Percentiles rank a stretch among this genome's conserved stretches.
These are phyloP conservation scores for Mucor piriformis DNA, from an alignment of 371 early-diverging fungal genomes.

Conservation along the genomic window DNA sequence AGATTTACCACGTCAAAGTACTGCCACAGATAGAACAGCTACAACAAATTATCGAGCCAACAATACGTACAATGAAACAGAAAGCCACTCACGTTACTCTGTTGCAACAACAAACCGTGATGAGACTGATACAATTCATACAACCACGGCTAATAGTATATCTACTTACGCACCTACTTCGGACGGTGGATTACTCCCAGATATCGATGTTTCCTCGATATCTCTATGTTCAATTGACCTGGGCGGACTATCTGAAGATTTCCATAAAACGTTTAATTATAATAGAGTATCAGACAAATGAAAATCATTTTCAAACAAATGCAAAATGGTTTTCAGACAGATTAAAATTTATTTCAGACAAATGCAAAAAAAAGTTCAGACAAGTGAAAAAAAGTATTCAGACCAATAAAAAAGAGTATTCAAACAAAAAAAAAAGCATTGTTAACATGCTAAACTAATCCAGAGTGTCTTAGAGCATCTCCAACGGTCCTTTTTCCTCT, in stretches of 20 bases:
- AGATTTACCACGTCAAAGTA: neutral
- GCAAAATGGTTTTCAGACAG: too few species aligned
- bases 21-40: neutral
- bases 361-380: too few species aligned
- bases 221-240: conserved; percentile 21
- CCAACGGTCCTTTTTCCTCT: too few species aligned
- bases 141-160: neutral
- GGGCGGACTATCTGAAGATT: neutral
- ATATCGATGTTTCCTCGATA: conserved; percentile 13
- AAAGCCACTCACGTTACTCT: neutral
- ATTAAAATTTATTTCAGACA: too few species aligned
- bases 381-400: too few species aligned
- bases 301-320: too few species aligned
- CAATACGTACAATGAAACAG: neutral
- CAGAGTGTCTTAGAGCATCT: too few species aligned
- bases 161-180: conserved; percentile 3
- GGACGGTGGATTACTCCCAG: conserved; percentile 2
- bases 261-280: neutral
- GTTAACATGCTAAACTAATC: too few species aligned
- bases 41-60: neutral
- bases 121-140: neutral
- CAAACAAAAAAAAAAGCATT: too few species aligned
- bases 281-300: neutral
- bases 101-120: neutral
- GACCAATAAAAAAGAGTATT: too few species aligned